Conservation (phyloP, 2,329 filamentous ascomycete genomes). For the Fragosphaeria purpurea region DNA sequence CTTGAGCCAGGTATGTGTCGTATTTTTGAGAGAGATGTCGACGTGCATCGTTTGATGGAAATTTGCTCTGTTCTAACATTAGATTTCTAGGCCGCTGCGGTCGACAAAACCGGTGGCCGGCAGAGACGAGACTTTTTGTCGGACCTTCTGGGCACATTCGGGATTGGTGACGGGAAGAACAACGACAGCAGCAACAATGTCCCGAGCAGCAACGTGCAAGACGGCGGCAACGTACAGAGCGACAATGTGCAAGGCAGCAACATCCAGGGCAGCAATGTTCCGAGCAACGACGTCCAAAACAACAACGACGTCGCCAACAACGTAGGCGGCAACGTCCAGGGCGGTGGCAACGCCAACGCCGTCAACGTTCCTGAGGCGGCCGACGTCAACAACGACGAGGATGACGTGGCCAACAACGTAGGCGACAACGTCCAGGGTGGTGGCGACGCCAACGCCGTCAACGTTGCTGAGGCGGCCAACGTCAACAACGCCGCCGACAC, state of each 20-base stretch:
- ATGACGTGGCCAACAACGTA: background rate
- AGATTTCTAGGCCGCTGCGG: constrained; percentile 16
- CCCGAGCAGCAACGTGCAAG: no score
- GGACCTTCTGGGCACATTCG: constrained; percentile 13
- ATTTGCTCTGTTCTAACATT: no score
- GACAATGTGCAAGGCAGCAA: background rate
- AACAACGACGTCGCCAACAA: background rate
- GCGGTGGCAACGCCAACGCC: background rate
- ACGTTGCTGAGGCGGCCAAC: background rate
- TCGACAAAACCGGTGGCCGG: constrained; percentile 12
- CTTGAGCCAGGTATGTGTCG: constrained; percentile 18
- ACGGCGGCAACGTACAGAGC: background rate
- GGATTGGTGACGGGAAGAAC: background rate
- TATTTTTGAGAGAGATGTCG: background rate
- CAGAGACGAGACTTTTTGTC: constrained; percentile 19
- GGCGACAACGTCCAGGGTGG: constrained; percentile 4
- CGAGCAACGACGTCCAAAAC: background rate
- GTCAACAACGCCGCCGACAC: background rate
- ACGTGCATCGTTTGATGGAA: background rate
- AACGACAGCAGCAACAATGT: background rate
- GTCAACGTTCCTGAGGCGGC: constrained; percentile 3
- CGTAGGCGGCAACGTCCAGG: no score
- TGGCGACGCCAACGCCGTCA: constrained; percentile 9
- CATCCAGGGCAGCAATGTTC: no score
- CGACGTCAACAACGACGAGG: constrained; percentile 7